These are phyloP conservation scores for Drechslerella stenobrocha DNA, from an alignment of 2,329 filamentous ascomycete genomes.

Conservation along the genomic window DNA sequence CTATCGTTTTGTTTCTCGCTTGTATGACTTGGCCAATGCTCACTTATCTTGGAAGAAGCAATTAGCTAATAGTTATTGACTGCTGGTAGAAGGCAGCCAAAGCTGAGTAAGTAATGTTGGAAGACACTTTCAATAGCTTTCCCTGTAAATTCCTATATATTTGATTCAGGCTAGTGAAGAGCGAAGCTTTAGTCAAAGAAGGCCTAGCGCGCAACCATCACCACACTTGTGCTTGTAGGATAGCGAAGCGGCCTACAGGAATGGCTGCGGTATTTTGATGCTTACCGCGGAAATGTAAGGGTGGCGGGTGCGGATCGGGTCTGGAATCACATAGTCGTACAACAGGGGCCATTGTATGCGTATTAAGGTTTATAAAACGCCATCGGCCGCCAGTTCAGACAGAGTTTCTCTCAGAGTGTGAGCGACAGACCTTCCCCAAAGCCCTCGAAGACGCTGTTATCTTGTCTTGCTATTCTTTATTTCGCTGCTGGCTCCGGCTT, in stretches of 20 bases:
- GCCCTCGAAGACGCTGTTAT: conserved; percentile 3
- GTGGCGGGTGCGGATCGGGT: background rate
- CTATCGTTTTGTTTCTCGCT: conserved; percentile 27
- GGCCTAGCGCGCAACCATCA: background rate
- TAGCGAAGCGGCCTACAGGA: too few relatives aligned
- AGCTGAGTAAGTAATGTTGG: background rate
- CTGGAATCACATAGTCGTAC: conserved; percentile 29
- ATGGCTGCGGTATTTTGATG: background rate
- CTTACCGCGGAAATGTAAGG: conserved; percentile 10
- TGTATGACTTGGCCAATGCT: conserved; percentile 8
- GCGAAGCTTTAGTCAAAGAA: too few relatives aligned
- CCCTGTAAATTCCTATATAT: background rate
- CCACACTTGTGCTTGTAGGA: too few relatives aligned
- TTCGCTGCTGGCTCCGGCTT: background rate
- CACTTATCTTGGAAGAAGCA: background rate
- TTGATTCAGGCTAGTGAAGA: background rate
- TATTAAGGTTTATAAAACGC: conserved; percentile 33
- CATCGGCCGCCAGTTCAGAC: conserved; percentile 6
- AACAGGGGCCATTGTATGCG: conserved; percentile 20
- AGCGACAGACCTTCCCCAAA: conserved; percentile 3
- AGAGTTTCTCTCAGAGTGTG: background rate
- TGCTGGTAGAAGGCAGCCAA: background rate
- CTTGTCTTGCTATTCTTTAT: conserved; percentile 3
- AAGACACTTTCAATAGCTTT: background rate
- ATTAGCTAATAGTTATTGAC: background rate